Evolutionary conservation across 2,329 filamentous ascomycete genomes (phyloP).

Genomic region (Epichloe scottii): DNA sequence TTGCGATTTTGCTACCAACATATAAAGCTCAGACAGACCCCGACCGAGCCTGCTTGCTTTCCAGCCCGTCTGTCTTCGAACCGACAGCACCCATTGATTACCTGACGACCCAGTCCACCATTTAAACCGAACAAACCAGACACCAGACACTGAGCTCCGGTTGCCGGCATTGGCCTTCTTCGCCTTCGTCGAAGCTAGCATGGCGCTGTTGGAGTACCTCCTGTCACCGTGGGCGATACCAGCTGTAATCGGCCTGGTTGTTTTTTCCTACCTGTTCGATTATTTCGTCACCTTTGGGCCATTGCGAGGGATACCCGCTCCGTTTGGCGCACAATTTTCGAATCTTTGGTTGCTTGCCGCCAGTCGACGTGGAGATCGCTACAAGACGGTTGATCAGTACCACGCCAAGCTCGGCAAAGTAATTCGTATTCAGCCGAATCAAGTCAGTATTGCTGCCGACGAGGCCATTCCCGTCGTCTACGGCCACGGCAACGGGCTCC

Average conservation of each 20-base stretch:
- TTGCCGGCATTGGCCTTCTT: too few species aligned
- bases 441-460: slow-evolving; percentile 70
- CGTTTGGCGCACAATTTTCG: slow-evolving; percentile 52
- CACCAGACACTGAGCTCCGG: too few species aligned
- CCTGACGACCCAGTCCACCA: not conserved
- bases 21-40: not conserved
- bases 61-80: too few species aligned
- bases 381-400: slow-evolving; percentile 50
- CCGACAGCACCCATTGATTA: not conserved
- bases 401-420: slow-evolving; percentile 70
- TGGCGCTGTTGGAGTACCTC: slow-evolving; percentile 18
- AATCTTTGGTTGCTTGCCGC: slow-evolving; percentile 70
- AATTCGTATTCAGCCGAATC: slow-evolving; percentile 72
- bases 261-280: slow-evolving; percentile 44
- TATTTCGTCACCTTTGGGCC: slow-evolving; percentile 43
- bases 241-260: slow-evolving; percentile 32
- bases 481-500: slow-evolving; percentile 64
- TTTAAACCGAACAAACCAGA: too few species aligned
- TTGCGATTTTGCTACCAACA: not conserved
- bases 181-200: slow-evolving; percentile 4
- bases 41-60: too few species aligned
- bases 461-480: slow-evolving; percentile 67
- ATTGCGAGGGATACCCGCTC: slow-evolving; percentile 45
- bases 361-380: slow-evolving; percentile 53
- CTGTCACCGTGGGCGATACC: slow-evolving; percentile 35